A percentile compares a stretch with the other conserved stretches of the same genome.
These are phyloP conservation scores for Daldinia sp. DNA, from an alignment of 2,329 filamentous ascomycete genomes.

Conservation along the genomic window DNA sequence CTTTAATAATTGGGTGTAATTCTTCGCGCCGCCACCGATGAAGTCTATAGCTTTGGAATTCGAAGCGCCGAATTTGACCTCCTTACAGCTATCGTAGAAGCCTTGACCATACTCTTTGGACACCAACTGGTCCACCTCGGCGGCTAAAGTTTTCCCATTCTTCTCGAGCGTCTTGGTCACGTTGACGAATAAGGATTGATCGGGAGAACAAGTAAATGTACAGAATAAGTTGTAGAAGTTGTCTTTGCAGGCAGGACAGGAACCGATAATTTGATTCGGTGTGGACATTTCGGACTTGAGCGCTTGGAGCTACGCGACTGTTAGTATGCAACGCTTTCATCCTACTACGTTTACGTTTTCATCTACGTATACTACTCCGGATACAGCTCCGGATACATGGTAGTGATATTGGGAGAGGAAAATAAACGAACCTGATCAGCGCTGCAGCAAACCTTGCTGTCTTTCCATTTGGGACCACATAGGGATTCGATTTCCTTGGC, in stretches of 20 bases:
- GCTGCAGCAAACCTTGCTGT: constrained; percentile 85
- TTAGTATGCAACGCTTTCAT: constrained; percentile 25
- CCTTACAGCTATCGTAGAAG: constrained; percentile 97
- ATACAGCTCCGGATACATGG: neutral
- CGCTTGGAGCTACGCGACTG: constrained; percentile 69
- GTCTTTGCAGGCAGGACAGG: constrained; percentile 94
- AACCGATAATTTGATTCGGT: constrained; percentile 87
- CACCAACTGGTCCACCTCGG: constrained; percentile 89
- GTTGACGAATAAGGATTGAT: constrained; percentile 95
- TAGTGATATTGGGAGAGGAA: neutral
- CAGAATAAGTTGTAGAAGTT: constrained; percentile 99
- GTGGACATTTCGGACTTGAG: constrained; percentile 86
- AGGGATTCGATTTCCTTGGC: constrained; percentile 82
- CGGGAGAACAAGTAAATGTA: constrained; percentile 96
- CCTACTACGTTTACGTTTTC: neutral
- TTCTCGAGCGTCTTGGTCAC: constrained; percentile 78
- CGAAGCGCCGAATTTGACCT: constrained; percentile 96
- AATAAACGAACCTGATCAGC: constrained; percentile 71
- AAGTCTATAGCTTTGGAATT: constrained; percentile 95
- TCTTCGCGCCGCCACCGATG: constrained; percentile 93
- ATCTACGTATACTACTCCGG: neutral
- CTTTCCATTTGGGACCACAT: constrained; percentile 86
- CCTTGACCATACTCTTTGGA: constrained; percentile 83
- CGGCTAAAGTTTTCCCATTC: constrained; percentile 68
- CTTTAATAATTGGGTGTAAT: constrained; percentile 85